Percentiles rank a stretch among this genome's conserved stretches.
phyloP scores from a whole-genome alignment of 139 green algal genomes.

The Asterochloris erici region DNA sequence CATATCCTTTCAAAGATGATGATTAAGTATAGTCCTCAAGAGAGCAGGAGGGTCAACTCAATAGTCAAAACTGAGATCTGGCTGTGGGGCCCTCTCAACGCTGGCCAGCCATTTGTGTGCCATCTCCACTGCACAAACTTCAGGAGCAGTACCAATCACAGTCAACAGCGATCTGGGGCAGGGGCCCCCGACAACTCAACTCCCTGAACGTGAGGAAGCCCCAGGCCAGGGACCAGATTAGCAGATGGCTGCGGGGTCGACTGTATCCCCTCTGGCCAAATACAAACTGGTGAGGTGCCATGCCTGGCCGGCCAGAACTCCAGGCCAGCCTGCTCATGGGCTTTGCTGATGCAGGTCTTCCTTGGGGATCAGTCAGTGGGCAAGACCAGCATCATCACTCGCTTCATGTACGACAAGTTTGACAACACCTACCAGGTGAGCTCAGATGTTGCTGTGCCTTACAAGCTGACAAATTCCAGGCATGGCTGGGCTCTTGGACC shows the following conservation, averaged over 20 bases:
- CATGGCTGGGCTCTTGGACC: background rate
- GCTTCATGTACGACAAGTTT: constrained; percentile 99
- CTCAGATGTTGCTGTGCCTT: background rate
- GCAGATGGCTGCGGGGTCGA: constrained; percentile 17
- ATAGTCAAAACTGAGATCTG: too few relatives aligned
- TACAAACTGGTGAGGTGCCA: constrained; percentile 89
- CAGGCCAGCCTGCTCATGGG: background rate
- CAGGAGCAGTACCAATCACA: background rate
- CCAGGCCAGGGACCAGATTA: too few relatives aligned
- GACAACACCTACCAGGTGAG: constrained; percentile 96
- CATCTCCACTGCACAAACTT: too few relatives aligned
- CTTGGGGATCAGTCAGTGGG: constrained; percentile 88
- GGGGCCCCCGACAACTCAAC: too few relatives aligned
- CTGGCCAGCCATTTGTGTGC: too few relatives aligned
- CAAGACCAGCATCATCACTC: constrained; percentile 98
- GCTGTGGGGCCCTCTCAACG: too few relatives aligned
- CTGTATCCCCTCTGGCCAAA: constrained; percentile 86
- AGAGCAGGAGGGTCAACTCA: too few relatives aligned
- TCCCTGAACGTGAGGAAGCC: too few relatives aligned
- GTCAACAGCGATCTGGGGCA: background rate
- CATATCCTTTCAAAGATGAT: constrained; percentile 95
- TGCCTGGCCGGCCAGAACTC: background rate
- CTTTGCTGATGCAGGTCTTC: constrained; percentile 67
- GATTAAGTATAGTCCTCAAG: constrained; percentile 44
- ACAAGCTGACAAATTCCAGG: background rate